phyloP scores from a whole-genome alignment of 495 filamentous ascomycete species.

The Acidiella bohemica region DNA sequence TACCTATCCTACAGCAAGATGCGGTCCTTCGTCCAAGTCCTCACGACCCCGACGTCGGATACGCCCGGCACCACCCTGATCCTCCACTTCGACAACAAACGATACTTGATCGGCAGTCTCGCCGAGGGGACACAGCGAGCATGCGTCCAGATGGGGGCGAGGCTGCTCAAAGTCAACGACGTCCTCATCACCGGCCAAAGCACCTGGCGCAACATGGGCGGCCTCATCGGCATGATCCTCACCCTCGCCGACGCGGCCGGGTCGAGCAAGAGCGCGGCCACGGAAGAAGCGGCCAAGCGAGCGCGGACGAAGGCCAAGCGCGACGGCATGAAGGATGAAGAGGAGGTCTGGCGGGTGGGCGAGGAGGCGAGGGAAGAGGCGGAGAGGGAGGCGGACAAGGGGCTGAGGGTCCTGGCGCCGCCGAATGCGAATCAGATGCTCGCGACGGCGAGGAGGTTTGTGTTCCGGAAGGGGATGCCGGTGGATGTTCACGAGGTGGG shows the following conservation, averaged over 20 bases:
- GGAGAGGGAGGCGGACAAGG: constrained; percentile 21
- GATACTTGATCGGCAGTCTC: constrained; percentile 79
- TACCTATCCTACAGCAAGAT: no score
- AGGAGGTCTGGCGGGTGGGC: constrained; percentile 22
- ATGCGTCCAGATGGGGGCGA: constrained; percentile 47
- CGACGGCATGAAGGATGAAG: constrained; percentile 3
- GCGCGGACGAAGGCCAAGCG: constrained; percentile 6
- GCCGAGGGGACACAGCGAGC: constrained; percentile 78
- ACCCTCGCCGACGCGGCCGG: constrained; percentile 54
- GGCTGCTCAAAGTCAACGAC: constrained; percentile 48
- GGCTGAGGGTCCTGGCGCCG: constrained; percentile 60
- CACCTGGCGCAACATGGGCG: constrained; percentile 64
- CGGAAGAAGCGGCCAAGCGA: constrained; percentile 15
- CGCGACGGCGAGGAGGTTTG: constrained; percentile 69
- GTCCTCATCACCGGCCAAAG: constrained; percentile 69
- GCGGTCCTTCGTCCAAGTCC: constrained; percentile 56
- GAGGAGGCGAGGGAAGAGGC: constrained; percentile 20
- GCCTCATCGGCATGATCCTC: constrained; percentile 70
- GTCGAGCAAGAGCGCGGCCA: constrained; percentile 24
- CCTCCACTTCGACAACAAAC: constrained; percentile 62
- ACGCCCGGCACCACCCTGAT: constrained; percentile 66
- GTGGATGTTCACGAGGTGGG: constrained; percentile 51
- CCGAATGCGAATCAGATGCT: constrained; percentile 65
- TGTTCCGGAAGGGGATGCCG: constrained; percentile 76
- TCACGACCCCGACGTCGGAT: constrained; percentile 79